Percentiles rank a stretch among this genome's conserved stretches.
Conservation (phyloP, 2,329 filamentous ascomycete species). For the Penicillium sp. region DNA sequence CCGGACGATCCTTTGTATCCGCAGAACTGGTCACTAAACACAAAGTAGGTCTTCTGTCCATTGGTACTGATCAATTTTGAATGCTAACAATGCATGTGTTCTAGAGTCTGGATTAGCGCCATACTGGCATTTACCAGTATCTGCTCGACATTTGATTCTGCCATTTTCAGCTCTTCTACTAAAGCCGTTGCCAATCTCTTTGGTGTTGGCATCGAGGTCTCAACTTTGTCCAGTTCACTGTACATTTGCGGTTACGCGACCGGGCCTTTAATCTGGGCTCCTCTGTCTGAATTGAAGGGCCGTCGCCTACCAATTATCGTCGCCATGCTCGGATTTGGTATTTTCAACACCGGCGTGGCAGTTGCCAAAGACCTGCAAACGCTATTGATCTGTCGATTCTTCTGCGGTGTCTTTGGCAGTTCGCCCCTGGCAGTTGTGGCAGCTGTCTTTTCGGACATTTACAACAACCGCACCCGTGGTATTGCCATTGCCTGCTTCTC, state of each 20-base stretch:
- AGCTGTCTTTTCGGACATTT: slow-evolving; percentile 52
- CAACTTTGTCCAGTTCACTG: slow-evolving; percentile 48
- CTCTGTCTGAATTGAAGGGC: slow-evolving; percentile 61
- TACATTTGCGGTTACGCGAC: slow-evolving; percentile 56
- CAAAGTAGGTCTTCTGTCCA: slow-evolving; percentile 40
- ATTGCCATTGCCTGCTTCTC: slow-evolving; percentile 52
- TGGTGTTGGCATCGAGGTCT: slow-evolving; percentile 43
- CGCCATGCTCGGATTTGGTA: slow-evolving; percentile 42
- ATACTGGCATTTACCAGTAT: slow-evolving; percentile 29
- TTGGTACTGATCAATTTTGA: neutral
- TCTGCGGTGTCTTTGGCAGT: slow-evolving; percentile 48
- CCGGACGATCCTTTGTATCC: slow-evolving; percentile 55
- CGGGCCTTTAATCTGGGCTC: slow-evolving; percentile 62
- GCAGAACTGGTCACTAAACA: slow-evolving; percentile 54
- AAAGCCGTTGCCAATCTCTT: slow-evolving; percentile 52
- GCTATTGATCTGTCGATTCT: slow-evolving; percentile 47
- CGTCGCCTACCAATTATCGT: slow-evolving; percentile 55
- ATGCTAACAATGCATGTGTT: neutral
- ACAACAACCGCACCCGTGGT: slow-evolving; percentile 44
- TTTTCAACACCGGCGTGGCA: slow-evolving; percentile 50
- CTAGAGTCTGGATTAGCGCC: slow-evolving; percentile 20
- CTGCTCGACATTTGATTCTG: slow-evolving; percentile 54
- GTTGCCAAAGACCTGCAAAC: slow-evolving; percentile 42
- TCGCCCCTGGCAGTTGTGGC: slow-evolving; percentile 48
- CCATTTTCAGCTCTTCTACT: slow-evolving; percentile 69